Conservation (phyloP, 1,284 basidiomycete species). For the Moesziomyces aphidis region DNA sequence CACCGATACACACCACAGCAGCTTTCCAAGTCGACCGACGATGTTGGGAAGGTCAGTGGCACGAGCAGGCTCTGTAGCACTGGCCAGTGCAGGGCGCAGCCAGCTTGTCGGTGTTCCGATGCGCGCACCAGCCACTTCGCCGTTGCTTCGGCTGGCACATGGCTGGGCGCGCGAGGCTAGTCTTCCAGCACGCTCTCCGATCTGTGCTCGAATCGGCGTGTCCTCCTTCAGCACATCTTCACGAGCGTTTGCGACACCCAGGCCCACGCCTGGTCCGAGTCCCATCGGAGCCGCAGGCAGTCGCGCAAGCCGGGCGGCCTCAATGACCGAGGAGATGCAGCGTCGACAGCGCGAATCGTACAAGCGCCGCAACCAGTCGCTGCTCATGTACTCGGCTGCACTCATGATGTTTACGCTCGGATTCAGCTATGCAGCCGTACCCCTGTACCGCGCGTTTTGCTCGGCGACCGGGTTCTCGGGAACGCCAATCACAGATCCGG, state of each 20-base stretch:
- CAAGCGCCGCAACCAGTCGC: constrained; percentile 73
- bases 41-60: constrained; percentile 15
- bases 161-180: constrained; percentile 36
- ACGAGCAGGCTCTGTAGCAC: neutral
- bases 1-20: too few relatives aligned
- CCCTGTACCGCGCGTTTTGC: constrained; percentile 96
- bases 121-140: constrained; percentile 21
- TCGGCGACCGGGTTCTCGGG: constrained; percentile 96
- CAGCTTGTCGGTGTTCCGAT: constrained; percentile 6
- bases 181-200: neutral
- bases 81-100: neutral
- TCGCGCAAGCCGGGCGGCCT: neutral
- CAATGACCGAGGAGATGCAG: constrained; percentile 36
- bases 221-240: constrained; percentile 23
- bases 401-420: constrained; percentile 85
- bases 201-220: neutral
- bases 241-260: constrained; percentile 2
- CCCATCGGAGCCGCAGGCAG: too few relatives aligned
- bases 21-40: too few relatives aligned
- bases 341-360: constrained; percentile 43
- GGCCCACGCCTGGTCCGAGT: constrained; percentile 1
- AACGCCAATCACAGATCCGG: constrained; percentile 80
- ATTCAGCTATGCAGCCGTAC: constrained; percentile 93
- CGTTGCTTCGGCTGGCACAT: constrained; percentile 37
- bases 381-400: constrained; percentile 83